phyloP scores from a whole-genome alignment of 805 yeast genomes.

The Ogataea philodendri region DNA sequence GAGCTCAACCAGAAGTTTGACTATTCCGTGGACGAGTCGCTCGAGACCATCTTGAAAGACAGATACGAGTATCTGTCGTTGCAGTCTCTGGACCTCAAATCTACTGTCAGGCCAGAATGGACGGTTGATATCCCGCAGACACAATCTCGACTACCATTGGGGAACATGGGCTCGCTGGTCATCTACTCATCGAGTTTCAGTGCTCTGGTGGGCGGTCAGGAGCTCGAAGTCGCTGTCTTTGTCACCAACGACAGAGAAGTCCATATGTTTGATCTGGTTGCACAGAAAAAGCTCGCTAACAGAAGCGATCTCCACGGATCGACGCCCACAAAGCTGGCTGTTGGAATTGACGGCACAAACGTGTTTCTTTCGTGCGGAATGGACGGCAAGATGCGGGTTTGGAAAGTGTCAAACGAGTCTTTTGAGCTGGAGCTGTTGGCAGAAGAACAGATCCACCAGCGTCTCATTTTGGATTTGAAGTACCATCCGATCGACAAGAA shows the following conservation, averaged over 20 bases:
- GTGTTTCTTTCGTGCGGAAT: slow-evolving; percentile 33
- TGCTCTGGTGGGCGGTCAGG: slow-evolving; percentile 10
- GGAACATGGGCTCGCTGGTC: slow-evolving; percentile 24
- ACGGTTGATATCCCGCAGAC: slow-evolving; percentile 22
- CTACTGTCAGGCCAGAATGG: slow-evolving; percentile 28
- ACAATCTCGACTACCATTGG: slow-evolving; percentile 13
- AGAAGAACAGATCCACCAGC: slow-evolving; percentile 29
- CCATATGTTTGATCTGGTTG: slow-evolving; percentile 26
- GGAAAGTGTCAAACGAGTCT: slow-evolving; percentile 7
- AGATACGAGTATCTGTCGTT: slow-evolving; percentile 29
- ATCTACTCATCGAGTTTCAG: slow-evolving; percentile 23
- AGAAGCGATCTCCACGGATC: slow-evolving; percentile 18
- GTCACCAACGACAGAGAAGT: slow-evolving; percentile 29
- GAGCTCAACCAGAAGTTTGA: slow-evolving; percentile 40
- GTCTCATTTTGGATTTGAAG: slow-evolving; percentile 29
- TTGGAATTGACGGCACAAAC: slow-evolving; percentile 23
- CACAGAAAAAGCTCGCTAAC: slow-evolving; percentile 12
- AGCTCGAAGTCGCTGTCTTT: slow-evolving; percentile 23
- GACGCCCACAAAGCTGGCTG: slow-evolving; percentile 22
- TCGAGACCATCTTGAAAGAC: slow-evolving; percentile 37
- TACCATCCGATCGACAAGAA: slow-evolving; percentile 14
- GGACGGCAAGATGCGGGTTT: slow-evolving; percentile 30
- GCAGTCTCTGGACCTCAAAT: slow-evolving; percentile 12
- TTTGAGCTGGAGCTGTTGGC: slow-evolving; percentile 8
- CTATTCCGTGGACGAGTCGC: slow-evolving; percentile 34